Evolutionary conservation across 495 filamentous ascomycete species (phyloP), one percentile per base, ranked within the genome.

Genomic region (Aspergillus ostianus): DNA sequence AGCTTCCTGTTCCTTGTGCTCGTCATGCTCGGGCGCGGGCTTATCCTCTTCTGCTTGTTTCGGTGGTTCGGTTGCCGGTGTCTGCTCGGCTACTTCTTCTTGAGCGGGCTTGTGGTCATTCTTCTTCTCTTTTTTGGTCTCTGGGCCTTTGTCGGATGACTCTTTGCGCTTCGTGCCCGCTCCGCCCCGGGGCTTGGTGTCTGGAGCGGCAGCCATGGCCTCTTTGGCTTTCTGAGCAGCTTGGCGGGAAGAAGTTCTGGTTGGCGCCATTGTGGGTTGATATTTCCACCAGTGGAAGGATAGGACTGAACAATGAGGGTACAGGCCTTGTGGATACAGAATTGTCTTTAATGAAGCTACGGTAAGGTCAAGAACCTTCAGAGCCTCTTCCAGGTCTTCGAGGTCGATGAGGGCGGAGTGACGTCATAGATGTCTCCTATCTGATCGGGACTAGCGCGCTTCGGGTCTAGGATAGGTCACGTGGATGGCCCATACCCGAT

Each of bases 191-290:
- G 60, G 64, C 49, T 68, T 68, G 17, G 51, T 57, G 46, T 74
- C 71, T 12, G 66, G 64, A 19, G 67, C 57, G 18, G 59, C 57
- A 18, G 70, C 51, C 26, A 80, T 77, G 26, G 76, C 76, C 56
- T 79, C 70, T 51, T 80, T 80, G 7, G 77, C 77, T 57, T 79
- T 80, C 52, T 71, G 70, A 19, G 77, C 76, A 12, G 77, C 77
- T 45, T 73, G 70, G 23, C 77, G 76, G 13, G 73, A 67, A 3
- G 76, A 80, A 45, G 76, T 77, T 56, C 77, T 64, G 47, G 69
- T 69, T 8, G 65, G 55, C 21, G 60, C 63, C 76, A 79, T 79
- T 30, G 30, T 63, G 9, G 32, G 8, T 51, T 32, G 44, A 23
- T 9, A n/a, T 20, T 18, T 49, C 64, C 66, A 64, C 67, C 44